Evolutionary conservation across 768 basidiomycete species (phyloP).

Genomic region (Termitomyces sp.): DNA sequence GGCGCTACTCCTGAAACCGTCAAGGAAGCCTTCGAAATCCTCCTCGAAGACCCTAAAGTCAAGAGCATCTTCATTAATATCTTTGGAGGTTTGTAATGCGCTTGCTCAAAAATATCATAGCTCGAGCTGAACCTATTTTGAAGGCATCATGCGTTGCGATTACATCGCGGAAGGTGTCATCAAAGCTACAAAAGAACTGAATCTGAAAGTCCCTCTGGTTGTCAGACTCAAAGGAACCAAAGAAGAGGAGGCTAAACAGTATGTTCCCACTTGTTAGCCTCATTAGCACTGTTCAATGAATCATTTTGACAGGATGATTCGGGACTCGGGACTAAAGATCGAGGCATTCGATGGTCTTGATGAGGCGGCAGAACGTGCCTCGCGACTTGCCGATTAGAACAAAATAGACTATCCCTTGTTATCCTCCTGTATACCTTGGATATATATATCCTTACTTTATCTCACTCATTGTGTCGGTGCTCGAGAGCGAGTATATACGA

Average conservation of each 20-base stretch:
- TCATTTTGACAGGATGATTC: conserved; percentile 72
- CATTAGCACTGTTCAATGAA: conserved; percentile 6
- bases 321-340: conserved; percentile 88
- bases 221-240: conserved; percentile 97
- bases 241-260: conserved; percentile 94
- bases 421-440: conserved; percentile 8
- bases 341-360: conserved; percentile 91
- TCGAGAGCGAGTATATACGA: conserved; percentile 17
- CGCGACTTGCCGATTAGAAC: conserved; percentile 57
- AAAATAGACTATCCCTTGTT: conserved; percentile 1
- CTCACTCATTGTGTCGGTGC: conserved; percentile 6
- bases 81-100: conserved; percentile 64
- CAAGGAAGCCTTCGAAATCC: conserved; percentile 98
- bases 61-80: conserved; percentile 99
- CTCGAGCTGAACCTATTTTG: background rate
- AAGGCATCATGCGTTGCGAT: conserved; percentile 98
- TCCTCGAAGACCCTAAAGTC: conserved; percentile 86
- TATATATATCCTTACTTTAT: conserved; percentile 11
- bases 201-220: conserved; percentile 81
- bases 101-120: background rate
- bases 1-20: conserved; percentile 99
- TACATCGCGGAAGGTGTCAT: conserved; percentile 99
- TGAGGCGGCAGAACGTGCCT: conserved; percentile 83
- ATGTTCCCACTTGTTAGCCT: conserved; percentile 25
- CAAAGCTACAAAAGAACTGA: conserved; percentile 91